A percentile compares a stretch with the other conserved stretches of the same genome.
These are phyloP conservation scores for Lycium ferocissimum DNA, from an alignment of 257 asterid species.

Conservation along the genomic window DNA sequence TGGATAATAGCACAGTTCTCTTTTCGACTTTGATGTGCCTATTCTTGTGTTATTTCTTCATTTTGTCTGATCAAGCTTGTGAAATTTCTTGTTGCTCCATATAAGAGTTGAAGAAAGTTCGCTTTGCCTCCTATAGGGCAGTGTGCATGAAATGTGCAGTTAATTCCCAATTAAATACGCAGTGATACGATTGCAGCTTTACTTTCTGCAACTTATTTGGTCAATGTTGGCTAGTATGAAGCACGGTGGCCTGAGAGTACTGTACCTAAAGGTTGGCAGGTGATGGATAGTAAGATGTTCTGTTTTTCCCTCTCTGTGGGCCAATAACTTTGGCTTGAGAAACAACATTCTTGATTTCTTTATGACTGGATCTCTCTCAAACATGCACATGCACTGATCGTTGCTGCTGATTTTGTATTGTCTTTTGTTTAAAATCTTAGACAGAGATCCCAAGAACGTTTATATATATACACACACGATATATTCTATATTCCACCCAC, in stretches of 20 bases:
- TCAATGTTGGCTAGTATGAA: constrained; percentile 1
- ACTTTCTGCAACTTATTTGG: constrained; percentile 26
- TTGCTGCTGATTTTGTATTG: background rate
- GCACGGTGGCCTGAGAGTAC: background rate
- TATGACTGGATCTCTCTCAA: background rate
- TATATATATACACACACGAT: too few species aligned
- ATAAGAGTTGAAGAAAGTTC: background rate
- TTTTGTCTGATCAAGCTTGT: constrained; percentile 1
- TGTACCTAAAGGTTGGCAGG: constrained; percentile 11
- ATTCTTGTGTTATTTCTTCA: constrained; percentile 8
- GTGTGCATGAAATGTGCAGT: background rate
- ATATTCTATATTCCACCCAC: background rate
- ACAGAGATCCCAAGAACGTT: background rate
- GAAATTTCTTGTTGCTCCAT: background rate
- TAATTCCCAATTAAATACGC: background rate
- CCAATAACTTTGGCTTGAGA: background rate
- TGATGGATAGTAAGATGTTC: background rate
- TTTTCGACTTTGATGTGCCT: background rate
- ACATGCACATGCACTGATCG: background rate
- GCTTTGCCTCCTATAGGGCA: background rate
- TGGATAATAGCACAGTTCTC: background rate
- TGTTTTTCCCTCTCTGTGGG: background rate
- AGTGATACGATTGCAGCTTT: background rate
- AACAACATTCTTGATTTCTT: background rate
- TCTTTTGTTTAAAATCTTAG: background rate